Evolutionary conservation across 805 yeast species (phyloP), one percentile per base, ranked within the genome.

Genomic region (Schizosaccharomyces lindneri): DNA sequence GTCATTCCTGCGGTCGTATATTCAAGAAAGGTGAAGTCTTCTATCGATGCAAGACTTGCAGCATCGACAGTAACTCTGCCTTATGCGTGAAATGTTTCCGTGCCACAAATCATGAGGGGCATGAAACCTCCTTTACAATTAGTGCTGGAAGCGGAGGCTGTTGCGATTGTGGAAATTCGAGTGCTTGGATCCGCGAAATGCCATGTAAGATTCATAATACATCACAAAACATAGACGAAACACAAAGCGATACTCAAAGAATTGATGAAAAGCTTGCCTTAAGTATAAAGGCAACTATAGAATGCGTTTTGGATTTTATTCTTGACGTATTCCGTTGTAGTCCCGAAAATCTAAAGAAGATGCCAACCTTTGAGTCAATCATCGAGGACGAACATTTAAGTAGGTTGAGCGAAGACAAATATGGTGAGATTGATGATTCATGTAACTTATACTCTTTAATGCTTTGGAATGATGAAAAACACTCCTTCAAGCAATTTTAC

Each of bases 141-240:
- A 79, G 79, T 57, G 74, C 85, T 61, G 84, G 77, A 63, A 79
- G 80, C 63, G 87, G 89, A 46, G 94, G 93, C 0, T 85, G 84
- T 19, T 85, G 94, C 70, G 95, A 87, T 68, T 87, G 95, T 70
- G 95, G 95, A 3, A 95, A 87, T 67, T 79, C 82, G 0, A 94
- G 85, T 24, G 59, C 61, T 6, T 60, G 59, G 59, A 46, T 39
- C 9, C 43, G 46, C 13, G 48, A 19, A 6, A n/a, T 29, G n/a
- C 21, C 21, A 5, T 57, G 60, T 27, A 36, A 36, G 31, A 57
- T 57, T 11, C 60, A 57, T 17, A n/a, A 27, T 55, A 2, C 11
- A 3, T 21, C 11, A 51, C 57, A 51, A 24, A 29, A 51, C 2
- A 3, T 9, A 24, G 17, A 3, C 7, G 36, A 21, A 19, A 24